phyloP scores from a whole-genome alignment of 2,329 filamentous ascomycete genomes.

The Diatrype stigma region DNA sequence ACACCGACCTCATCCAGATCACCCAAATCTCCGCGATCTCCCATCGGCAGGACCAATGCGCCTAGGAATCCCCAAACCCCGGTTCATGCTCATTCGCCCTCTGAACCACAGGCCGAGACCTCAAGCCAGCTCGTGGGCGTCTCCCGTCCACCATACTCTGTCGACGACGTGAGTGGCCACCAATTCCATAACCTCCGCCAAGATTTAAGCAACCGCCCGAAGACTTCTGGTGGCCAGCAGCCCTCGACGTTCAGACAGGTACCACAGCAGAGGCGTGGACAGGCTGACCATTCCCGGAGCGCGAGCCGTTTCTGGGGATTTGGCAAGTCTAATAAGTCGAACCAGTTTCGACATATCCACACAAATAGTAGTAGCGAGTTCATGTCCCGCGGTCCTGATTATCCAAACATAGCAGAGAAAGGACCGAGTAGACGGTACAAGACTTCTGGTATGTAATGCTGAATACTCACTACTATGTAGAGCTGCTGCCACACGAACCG shows the following conservation, averaged over 20 bases:
- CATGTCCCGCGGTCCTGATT: slow-evolving; percentile 25
- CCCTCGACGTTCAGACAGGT: slow-evolving; percentile 15
- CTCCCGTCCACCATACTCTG: slow-evolving; percentile 15
- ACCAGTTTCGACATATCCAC: slow-evolving; percentile 21
- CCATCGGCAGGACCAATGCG: slow-evolving; percentile 27
- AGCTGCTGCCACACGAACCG: neutral
- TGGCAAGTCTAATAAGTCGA: slow-evolving; percentile 21
- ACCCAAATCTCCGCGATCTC: slow-evolving; percentile 28
- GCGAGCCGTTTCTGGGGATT: slow-evolving; percentile 31
- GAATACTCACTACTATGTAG: too few relatives aligned
- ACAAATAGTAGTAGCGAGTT: slow-evolving; percentile 19
- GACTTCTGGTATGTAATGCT: slow-evolving; percentile 23
- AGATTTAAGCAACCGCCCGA: slow-evolving; percentile 13
- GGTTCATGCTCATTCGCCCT: neutral
- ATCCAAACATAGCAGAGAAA: slow-evolving; percentile 24
- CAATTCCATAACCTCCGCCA: slow-evolving; percentile 15
- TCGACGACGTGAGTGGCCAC: slow-evolving; percentile 21
- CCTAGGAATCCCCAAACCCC: slow-evolving; percentile 19
- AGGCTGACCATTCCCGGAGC: slow-evolving; percentile 25
- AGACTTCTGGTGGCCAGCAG: slow-evolving; percentile 13
- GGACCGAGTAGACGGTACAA: slow-evolving; percentile 26
- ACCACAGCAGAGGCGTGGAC: slow-evolving; percentile 8
- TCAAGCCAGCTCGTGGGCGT: slow-evolving; percentile 8
- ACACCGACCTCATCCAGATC: slow-evolving; percentile 25
- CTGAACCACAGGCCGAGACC: slow-evolving; percentile 1